phyloP scores from a whole-genome alignment of 2,329 filamentous ascomycete species.

The Aspergillus sp. region DNA sequence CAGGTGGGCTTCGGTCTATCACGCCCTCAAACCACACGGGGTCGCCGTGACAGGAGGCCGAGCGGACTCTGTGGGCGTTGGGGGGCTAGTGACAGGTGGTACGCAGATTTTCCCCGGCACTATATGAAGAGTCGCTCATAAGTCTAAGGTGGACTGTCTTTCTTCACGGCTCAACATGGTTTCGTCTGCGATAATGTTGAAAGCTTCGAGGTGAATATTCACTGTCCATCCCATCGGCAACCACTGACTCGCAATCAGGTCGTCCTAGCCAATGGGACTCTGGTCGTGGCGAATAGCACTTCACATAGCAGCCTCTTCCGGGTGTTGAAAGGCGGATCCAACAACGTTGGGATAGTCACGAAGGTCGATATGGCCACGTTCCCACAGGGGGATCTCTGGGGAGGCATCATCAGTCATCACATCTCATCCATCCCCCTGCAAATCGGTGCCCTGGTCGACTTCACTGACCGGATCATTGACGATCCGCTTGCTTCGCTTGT shows the following conservation, averaged over 20 bases:
- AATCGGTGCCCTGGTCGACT: too few species aligned
- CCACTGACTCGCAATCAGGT: neutral
- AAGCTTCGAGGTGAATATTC: neutral
- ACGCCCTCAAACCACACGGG: neutral
- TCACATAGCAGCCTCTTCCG: neutral
- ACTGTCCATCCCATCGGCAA: neutral
- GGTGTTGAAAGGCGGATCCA: neutral
- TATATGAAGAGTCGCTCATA: neutral
- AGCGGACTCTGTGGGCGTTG: neutral
- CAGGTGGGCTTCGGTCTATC: conserved; percentile 10
- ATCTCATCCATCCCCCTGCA: too few species aligned
- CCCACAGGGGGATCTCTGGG: neutral
- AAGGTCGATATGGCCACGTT: neutral
- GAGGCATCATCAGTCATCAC: too few species aligned
- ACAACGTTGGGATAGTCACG: neutral
- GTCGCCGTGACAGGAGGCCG: neutral
- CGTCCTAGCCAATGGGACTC: neutral
- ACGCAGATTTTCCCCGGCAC: neutral
- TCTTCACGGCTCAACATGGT: neutral
- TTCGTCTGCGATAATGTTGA: neutral
- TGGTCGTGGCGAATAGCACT: neutral
- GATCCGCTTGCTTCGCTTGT: too few species aligned
- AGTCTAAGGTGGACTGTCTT: neutral
- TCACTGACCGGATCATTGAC: too few species aligned
- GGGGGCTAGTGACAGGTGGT: neutral